phyloP scores from a whole-genome alignment of 2,329 filamentous ascomycete species.

The Sporothrix brasiliensis region DNA sequence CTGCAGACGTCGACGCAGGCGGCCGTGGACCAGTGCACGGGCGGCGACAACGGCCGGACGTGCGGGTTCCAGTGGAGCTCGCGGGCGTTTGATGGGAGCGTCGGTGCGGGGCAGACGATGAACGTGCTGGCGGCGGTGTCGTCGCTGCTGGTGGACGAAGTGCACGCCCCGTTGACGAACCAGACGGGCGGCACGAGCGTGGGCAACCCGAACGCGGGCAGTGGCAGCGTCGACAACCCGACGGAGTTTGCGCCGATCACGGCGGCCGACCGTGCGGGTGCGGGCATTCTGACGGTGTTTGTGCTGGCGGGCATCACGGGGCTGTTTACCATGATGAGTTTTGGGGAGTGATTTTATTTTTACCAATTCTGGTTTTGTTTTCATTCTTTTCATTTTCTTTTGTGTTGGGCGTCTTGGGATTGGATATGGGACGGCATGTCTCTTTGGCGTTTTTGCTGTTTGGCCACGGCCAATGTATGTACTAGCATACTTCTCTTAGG shows the following conservation, averaged over 20 bases:
- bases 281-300: slow-evolving; percentile 64
- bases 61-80: slow-evolving; percentile 60
- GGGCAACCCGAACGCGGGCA: slow-evolving; percentile 53
- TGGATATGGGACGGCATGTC: background rate
- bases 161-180: slow-evolving; percentile 46
- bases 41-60: slow-evolving; percentile 46
- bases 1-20: slow-evolving; percentile 53
- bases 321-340: slow-evolving; percentile 45
- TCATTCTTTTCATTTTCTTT: slow-evolving; percentile 13
- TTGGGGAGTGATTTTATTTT: slow-evolving; percentile 29
- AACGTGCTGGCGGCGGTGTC: slow-evolving; percentile 57
- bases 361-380: background rate
- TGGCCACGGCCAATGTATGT: background rate
- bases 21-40: slow-evolving; percentile 54
- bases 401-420: slow-evolving; percentile 14
- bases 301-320: slow-evolving; percentile 48
- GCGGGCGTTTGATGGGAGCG: slow-evolving; percentile 52
- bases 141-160: slow-evolving; percentile 46
- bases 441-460: background rate
- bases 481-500: background rate
- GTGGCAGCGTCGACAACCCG: slow-evolving; percentile 40
- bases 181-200: slow-evolving; percentile 54
- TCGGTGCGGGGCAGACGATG: slow-evolving; percentile 60
- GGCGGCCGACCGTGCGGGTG: slow-evolving; percentile 67
- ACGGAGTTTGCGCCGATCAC: slow-evolving; percentile 48